phyloP scores from a whole-genome alignment of 371 early-diverging fungal genomes.

The Massospora cicadina region DNA sequence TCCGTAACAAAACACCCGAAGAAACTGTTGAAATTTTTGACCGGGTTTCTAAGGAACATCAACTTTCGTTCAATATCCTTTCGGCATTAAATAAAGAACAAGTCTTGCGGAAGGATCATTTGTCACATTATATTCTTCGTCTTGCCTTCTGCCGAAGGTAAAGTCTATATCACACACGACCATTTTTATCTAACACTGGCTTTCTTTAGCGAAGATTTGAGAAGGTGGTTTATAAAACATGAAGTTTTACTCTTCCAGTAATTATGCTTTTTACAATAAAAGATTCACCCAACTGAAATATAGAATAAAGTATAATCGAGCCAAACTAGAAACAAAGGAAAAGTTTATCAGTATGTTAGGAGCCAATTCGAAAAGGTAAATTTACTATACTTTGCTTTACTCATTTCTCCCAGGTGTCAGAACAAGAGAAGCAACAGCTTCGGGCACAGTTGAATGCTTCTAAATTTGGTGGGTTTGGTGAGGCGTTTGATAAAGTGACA shows the following conservation, averaged over 20 bases:
- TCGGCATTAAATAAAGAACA: constrained; percentile 18
- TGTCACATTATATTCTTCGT: constrained; percentile 83
- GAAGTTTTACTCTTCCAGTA: constrained; percentile 69
- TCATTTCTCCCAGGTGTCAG: constrained; percentile 8
- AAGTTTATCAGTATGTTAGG: not conserved
- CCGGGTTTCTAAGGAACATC: constrained; percentile 33
- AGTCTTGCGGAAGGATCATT: constrained; percentile 63
- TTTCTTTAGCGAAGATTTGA: constrained; percentile 45
- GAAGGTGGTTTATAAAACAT: constrained; percentile 78
- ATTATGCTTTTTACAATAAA: not conserved
- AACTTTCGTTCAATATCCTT: constrained; percentile 42
- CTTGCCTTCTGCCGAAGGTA: constrained; percentile 80
- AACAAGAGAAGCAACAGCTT: constrained; percentile 11
- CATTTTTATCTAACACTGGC: not conserved
- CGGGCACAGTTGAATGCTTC: constrained; percentile 10
- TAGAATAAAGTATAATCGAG: not conserved
- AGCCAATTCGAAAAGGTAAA: constrained; percentile 11
- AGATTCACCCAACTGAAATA: not conserved
- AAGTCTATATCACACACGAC: not conserved
- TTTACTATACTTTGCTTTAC: not conserved
- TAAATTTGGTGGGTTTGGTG: constrained; percentile 2
- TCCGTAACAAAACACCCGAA: constrained; percentile 43
- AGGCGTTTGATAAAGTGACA: constrained; percentile 17
- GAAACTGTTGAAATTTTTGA: constrained; percentile 38
- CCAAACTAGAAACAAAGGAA: not conserved